phyloP scores from a whole-genome alignment of 441 rosid genomes.

The Adansonia gregorii region DNA sequence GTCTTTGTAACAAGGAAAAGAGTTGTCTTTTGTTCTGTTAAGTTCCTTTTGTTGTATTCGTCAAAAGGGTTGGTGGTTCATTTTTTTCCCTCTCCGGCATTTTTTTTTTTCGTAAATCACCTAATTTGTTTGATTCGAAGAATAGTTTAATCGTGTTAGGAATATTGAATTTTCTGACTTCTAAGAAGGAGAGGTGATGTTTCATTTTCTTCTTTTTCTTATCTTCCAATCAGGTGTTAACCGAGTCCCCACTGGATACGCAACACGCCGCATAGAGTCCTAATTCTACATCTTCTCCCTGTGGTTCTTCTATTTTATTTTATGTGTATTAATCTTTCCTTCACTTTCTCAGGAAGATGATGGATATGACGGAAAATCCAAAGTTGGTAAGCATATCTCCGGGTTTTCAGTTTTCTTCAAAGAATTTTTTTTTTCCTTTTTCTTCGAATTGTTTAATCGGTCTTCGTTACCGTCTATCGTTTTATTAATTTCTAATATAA shows the following conservation, averaged over 20 bases:
- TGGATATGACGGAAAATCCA: constrained; percentile 50
- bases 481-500: not conserved
- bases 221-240: constrained; percentile 28
- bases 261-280: constrained; percentile 11
- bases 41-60: not conserved
- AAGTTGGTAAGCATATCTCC: constrained; percentile 47
- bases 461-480: not conserved
- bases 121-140: not conserved
- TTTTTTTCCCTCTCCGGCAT: not conserved
- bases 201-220: not conserved
- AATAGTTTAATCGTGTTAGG: not conserved
- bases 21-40: not conserved
- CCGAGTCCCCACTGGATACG: constrained; percentile 31
- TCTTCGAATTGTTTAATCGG: constrained; percentile 34
- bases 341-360: constrained; percentile 33
- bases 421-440: not conserved
- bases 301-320: not conserved
- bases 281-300: not conserved
- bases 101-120: constrained; percentile 10
- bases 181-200: not conserved
- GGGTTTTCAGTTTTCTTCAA: constrained; percentile 18
- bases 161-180: constrained; percentile 32
- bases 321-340: not conserved
- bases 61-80: not conserved
- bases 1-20: not conserved